Percentiles rank a stretch among this genome's conserved stretches.
Evolutionary conservation across 345 rosid species (phyloP).

Genomic region (Arabidopsis arenosa): DNA sequence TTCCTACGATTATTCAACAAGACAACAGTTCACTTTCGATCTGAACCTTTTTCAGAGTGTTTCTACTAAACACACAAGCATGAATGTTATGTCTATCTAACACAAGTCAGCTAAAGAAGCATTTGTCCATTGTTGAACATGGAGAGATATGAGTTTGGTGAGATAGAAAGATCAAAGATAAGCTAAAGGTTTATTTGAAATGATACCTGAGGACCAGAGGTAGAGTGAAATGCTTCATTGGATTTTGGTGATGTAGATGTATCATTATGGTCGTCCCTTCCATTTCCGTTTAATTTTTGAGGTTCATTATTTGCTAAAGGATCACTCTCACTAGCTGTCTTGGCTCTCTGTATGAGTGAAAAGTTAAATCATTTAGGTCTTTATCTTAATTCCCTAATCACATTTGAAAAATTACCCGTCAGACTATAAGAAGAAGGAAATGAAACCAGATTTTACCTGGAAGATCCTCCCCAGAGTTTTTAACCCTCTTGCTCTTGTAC

Average conservation of each 20-base stretch:
- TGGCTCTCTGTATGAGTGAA: slow-evolving; percentile 58
- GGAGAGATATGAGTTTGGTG: background rate
- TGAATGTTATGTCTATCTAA: slow-evolving; percentile 18
- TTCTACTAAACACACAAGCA: slow-evolving; percentile 10
- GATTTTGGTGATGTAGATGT: slow-evolving; percentile 58
- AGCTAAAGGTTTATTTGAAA: slow-evolving; percentile 23
- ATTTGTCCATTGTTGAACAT: slow-evolving; percentile 12
- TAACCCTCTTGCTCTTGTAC: slow-evolving; percentile 89
- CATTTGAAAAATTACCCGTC: slow-evolving; percentile 6
- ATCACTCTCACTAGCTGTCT: slow-evolving; percentile 69
- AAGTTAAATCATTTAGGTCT: background rate
- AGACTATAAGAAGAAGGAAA: background rate
- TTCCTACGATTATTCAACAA: slow-evolving; percentile 34
- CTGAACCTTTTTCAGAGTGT: background rate
- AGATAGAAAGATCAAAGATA: background rate
- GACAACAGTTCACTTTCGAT: slow-evolving; percentile 10
- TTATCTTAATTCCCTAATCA: background rate
- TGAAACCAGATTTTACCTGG: slow-evolving; percentile 58
- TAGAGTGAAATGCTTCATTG: slow-evolving; percentile 56
- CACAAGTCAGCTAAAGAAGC: slow-evolving; percentile 20
- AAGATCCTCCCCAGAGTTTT: slow-evolving; percentile 94
- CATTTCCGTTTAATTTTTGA: slow-evolving; percentile 63
- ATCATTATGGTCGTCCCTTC: slow-evolving; percentile 43
- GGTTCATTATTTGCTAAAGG: slow-evolving; percentile 43
- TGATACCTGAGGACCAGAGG: slow-evolving; percentile 63